Evolutionary conservation across 345 rosid species (phyloP), one percentile per base, ranked within the genome.

Genomic region (Viola odorata): DNA sequence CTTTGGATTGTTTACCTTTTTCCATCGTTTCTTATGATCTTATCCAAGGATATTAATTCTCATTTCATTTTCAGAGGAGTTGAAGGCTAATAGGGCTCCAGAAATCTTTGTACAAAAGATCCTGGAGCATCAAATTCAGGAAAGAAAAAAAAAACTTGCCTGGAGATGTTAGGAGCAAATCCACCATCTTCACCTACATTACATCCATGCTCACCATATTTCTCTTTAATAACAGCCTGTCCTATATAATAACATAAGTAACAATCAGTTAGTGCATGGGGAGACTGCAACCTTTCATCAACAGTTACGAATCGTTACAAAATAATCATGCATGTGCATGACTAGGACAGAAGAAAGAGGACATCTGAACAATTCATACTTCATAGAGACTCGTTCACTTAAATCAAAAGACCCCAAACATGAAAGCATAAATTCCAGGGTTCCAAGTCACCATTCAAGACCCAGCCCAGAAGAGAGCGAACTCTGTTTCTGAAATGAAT

Each of bases 121-220:
- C 16, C 62, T 52, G 44, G 60, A 69, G 68, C 56, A 69, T 63
- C 60, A 64, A 49, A 55, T 23, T 23, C 32, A 23, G 32, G 32
- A 23, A 2, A 23, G 32, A 3, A 68, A 41, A 50, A 44, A 41
- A 51, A 60, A 38, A 64, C 78, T 68, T 67, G 81, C 99, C 95
- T 90, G 47, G 92, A 86, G 60, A 94, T 82, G 73, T 88, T 82
- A 44, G 99, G 99, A 77, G 89, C 81, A 74, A 94, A 84, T 66
- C 99, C 99, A 73, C 99, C 97, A 80, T 83, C 95, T 66, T 86
- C 95, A 68, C 95, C 95, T 73, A 81, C 91, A 78, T 83, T 90
- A 73, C 97, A 90, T 66, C 82, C 97, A 71, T 69, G 73, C 14
- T 65, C 71, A 73, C 88, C 95, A 71, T 80, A 77, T 76, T 81